Evolutionary conservation across 2,329 filamentous ascomycete species (phyloP).

Genomic region (Cercospora beticola): DNA sequence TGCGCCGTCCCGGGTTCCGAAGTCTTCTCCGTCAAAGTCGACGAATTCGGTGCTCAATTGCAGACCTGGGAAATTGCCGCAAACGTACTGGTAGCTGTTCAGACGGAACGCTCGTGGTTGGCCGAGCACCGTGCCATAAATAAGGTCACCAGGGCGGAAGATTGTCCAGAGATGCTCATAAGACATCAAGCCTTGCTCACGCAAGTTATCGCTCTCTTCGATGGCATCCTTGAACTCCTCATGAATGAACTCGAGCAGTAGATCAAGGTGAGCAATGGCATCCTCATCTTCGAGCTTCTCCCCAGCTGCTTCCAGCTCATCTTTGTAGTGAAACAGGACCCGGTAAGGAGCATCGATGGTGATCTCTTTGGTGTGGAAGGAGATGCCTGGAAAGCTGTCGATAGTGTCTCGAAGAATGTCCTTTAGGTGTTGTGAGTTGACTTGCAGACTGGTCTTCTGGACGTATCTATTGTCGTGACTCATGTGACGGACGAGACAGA

Average conservation of each 20-base stretch:
- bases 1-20: constrained; percentile 25
- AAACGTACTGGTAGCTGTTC: constrained; percentile 33
- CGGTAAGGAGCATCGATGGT: constrained; percentile 33
- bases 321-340: constrained; percentile 33
- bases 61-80: constrained; percentile 29
- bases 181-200: constrained; percentile 32
- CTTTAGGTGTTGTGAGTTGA: constrained; percentile 36
- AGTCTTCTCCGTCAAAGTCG: constrained; percentile 38
- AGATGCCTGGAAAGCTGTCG: constrained; percentile 32
- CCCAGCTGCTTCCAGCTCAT: constrained; percentile 30
- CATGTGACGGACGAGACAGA: constrained; percentile 27
- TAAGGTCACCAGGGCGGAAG: constrained; percentile 40
- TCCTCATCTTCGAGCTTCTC: constrained; percentile 31
- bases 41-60: constrained; percentile 34
- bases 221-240: constrained; percentile 32
- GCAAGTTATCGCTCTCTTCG: constrained; percentile 33
- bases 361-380: constrained; percentile 35
- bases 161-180: constrained; percentile 49
- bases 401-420: constrained; percentile 32
- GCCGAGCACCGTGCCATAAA: constrained; percentile 33
- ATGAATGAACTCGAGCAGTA: constrained; percentile 37
- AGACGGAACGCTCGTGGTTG: constrained; percentile 36
- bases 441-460: constrained; percentile 26
- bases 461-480: constrained; percentile 22
- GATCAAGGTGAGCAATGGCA: constrained; percentile 34